Evolutionary conservation across 495 filamentous ascomycete genomes (phyloP).

Genomic region (Trichoderma reesei): DNA sequence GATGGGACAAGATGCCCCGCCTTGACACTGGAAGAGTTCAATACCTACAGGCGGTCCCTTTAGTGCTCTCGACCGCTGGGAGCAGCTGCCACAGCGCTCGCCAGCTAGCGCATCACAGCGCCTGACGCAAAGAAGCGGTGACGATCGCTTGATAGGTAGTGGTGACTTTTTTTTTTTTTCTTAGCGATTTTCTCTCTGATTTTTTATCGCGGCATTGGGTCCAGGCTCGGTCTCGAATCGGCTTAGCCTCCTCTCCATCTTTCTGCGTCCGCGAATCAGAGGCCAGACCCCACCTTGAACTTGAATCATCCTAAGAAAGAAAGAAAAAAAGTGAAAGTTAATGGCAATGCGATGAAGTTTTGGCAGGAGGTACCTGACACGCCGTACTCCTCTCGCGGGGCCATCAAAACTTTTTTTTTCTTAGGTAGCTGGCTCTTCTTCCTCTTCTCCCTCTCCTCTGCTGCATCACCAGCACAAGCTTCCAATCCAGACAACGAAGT

Average conservation of each 20-base stretch:
- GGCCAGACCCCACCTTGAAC: constrained; percentile 19
- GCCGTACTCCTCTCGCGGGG: not conserved
- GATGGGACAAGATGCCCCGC: not conserved
- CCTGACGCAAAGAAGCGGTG: not conserved
- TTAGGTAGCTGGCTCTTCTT: constrained; percentile 18
- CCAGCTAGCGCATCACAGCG: not conserved
- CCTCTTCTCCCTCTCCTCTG: constrained; percentile 27
- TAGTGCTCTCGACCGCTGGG: not conserved
- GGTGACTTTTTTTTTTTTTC: no score
- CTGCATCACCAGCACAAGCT: constrained; percentile 24
- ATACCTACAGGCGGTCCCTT: not conserved
- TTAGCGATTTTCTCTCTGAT: not conserved
- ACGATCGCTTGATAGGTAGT: not conserved
- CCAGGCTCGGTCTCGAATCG: not conserved
- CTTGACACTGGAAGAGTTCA: no score
- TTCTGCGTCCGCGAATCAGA: constrained; percentile 12
- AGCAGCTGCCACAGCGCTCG: not conserved
- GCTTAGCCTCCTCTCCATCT: not conserved
- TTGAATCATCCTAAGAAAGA: constrained; percentile 14
- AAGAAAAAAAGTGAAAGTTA: constrained; percentile 25
- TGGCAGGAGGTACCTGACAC: constrained; percentile 12
- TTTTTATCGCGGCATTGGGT: not conserved
- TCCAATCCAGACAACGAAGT: constrained; percentile 56
- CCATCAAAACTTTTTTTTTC: constrained; percentile 23
- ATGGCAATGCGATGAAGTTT: constrained; percentile 17